Evolutionary conservation across 2,329 filamentous ascomycete species (phyloP), one percentile per base, ranked within the genome.

Genomic region (Phaeosphaeria sp.): DNA sequence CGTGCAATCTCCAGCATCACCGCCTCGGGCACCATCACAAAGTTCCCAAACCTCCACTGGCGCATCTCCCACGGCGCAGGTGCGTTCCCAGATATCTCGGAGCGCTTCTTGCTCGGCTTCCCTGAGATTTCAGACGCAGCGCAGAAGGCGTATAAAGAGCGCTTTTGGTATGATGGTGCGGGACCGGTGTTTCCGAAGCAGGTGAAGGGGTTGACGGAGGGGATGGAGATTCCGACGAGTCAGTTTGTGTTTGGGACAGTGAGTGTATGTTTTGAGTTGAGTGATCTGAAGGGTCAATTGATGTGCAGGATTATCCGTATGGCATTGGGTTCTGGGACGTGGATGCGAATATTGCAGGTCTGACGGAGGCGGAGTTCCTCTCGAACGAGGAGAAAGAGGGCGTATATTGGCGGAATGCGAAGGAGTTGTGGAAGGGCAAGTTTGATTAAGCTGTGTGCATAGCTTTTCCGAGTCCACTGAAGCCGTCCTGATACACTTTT

Each of bases 401-500:
- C 9, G 62, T 76, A 6, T 76, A 72, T 51, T 64, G 53, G 53
- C 15, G 50, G 20, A 77, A 77, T 53, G 65, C 69, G 18, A 49
- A 61, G 44, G 43, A 25, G 24, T 51, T 76, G 48, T 76, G 72
- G 73, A 50, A 53, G 36, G 68, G 63, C 18, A 74, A 66, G 53
- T 64, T 72, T 11, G 22, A 46, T 46, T 46, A 27, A 25, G 20
- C 11, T 25, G 6, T 2, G 21, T 24, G 43, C 20, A 45, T 45
- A 9, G 17, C 40, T 42, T n/a, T 8, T 2, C 40, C 40, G 21
- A 74, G 40, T 7, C 56, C 62, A 0, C 22, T 30, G 72, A 92
- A 91, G 5, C 89, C 89, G 64, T 91, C 87, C 61, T 83, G 84
- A 61, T 84, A 80, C 44, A 92, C 86, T 75, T 92, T 92, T 59